Evolutionary conservation across 805 yeast genomes (phyloP).

Genomic region (Saturnispora serradocipensis): DNA sequence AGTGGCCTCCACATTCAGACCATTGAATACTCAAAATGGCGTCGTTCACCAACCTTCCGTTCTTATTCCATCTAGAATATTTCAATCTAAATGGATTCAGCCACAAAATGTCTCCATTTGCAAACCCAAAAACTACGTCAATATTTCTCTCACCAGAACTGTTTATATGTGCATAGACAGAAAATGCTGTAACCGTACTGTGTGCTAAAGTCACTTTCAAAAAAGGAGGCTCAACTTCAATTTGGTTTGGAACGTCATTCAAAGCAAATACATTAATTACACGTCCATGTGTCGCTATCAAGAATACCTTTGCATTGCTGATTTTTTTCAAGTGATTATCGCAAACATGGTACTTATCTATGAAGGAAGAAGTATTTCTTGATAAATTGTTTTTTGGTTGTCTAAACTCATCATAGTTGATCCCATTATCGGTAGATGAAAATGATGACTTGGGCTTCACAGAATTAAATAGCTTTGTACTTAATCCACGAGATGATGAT

Average conservation of each 20-base stretch:
- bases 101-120: slow-evolving; percentile 60
- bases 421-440: not conserved
- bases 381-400: slow-evolving; percentile 25
- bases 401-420: slow-evolving; percentile 12
- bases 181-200: slow-evolving; percentile 33
- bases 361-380: slow-evolving; percentile 29
- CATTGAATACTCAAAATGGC: slow-evolving; percentile 40
- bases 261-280: slow-evolving; percentile 39
- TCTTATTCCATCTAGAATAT: slow-evolving; percentile 44
- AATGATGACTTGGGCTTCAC: not conserved
- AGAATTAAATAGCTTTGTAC: not conserved
- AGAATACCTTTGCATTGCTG: slow-evolving; percentile 23
- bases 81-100: slow-evolving; percentile 42
- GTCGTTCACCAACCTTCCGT: slow-evolving; percentile 33
- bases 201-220: slow-evolving; percentile 33
- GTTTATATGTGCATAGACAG: slow-evolving; percentile 23
- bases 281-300: slow-evolving; percentile 41
- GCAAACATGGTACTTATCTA: slow-evolving; percentile 25
- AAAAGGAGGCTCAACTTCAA: slow-evolving; percentile 37
- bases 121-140: slow-evolving; percentile 51
- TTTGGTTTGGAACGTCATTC: slow-evolving; percentile 28
- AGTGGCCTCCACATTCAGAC: slow-evolving; percentile 38
- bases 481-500: not conserved
- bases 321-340: slow-evolving; percentile 25
- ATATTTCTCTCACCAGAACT: slow-evolving; percentile 29